A percentile compares a stretch with the other conserved stretches of the same genome.
Evolutionary conservation across 345 rosid species (phyloP).

Genomic region (Brassica carinata): DNA sequence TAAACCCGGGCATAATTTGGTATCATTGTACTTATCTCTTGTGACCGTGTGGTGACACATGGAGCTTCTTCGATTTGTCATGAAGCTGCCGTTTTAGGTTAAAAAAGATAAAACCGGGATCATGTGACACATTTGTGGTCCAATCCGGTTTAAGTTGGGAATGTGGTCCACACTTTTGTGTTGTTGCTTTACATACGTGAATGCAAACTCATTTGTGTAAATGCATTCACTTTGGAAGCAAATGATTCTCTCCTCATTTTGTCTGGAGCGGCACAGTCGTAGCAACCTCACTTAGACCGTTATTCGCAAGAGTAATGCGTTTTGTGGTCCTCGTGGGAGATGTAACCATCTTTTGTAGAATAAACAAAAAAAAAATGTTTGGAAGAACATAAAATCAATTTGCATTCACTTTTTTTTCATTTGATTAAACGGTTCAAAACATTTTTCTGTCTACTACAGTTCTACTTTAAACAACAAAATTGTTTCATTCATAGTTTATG

Average conservation of each 20-base stretch:
- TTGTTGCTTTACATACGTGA: conserved; percentile 20
- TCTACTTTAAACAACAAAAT: no score
- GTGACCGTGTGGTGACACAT: conserved; percentile 26
- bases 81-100: conserved; percentile 25
- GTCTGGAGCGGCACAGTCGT: not conserved
- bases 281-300: not conserved
- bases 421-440: not conserved
- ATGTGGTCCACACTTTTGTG: conserved; percentile 26
- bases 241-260: not conserved
- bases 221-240: not conserved
- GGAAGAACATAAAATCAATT: not conserved
- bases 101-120: conserved; percentile 23
- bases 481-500: not conserved
- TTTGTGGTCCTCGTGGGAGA: not conserved
- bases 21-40: conserved; percentile 4
- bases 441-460: not conserved
- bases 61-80: conserved; percentile 9
- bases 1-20: conserved; percentile 13
- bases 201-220: not conserved
- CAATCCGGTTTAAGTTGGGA: conserved; percentile 27
- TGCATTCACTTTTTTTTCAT: not conserved
- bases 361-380: not conserved
- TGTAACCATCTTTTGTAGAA: not conserved
- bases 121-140: conserved; percentile 27
- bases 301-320: not conserved